These are phyloP conservation scores for Claviceps citrina DNA, from an alignment of 2,329 filamentous ascomycete species.

Conservation along the genomic window DNA sequence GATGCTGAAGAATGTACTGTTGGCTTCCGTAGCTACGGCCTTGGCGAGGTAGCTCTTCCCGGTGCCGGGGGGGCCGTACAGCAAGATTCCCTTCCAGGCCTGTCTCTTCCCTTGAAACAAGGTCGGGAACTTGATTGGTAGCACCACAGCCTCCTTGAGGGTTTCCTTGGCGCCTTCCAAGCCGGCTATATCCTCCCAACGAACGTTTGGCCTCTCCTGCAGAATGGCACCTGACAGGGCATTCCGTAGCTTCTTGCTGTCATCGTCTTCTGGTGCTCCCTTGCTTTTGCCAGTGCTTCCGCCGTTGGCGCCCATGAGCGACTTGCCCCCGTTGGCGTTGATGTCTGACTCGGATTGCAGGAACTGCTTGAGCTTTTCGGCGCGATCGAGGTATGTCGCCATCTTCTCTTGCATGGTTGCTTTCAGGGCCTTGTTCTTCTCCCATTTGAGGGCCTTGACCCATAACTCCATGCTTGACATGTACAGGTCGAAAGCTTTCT, in stretches of 20 bases:
- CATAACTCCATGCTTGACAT: slow-evolving; percentile 93
- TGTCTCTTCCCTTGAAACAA: slow-evolving; percentile 91
- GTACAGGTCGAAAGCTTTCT: slow-evolving; percentile 92
- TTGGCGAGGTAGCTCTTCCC: slow-evolving; percentile 97
- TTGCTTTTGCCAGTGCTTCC: slow-evolving; percentile 44
- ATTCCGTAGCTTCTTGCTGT: slow-evolving; percentile 86
- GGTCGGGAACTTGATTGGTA: slow-evolving; percentile 97
- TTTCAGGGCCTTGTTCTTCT: slow-evolving; percentile 95
- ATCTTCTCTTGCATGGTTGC: slow-evolving; percentile 95
- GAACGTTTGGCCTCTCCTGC: slow-evolving; percentile 87
- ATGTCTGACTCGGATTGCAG: slow-evolving; percentile 61
- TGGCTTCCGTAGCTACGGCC: slow-evolving; percentile 93
- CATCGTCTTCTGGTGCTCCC: slow-evolving; percentile 65
- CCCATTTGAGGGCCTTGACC: slow-evolving; percentile 98
- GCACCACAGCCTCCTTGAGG: slow-evolving; percentile 88
- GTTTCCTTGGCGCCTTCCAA: slow-evolving; percentile 91
- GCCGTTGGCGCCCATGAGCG: slow-evolving; percentile 53
- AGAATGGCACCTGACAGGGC: slow-evolving; percentile 85
- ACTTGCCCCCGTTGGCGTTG: slow-evolving; percentile 48
- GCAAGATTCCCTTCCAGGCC: slow-evolving; percentile 93
- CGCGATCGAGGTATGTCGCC: slow-evolving; percentile 93
- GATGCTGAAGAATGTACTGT: slow-evolving; percentile 98
- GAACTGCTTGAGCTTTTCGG: slow-evolving; percentile 93
- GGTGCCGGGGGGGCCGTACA: slow-evolving; percentile 91
- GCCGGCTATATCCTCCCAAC: slow-evolving; percentile 96